A percentile compares a stretch with the other conserved stretches of the same genome.
These are phyloP conservation scores for Yarrowia sp. DNA, from an alignment of 805 yeast genomes.

Conservation along the genomic window DNA sequence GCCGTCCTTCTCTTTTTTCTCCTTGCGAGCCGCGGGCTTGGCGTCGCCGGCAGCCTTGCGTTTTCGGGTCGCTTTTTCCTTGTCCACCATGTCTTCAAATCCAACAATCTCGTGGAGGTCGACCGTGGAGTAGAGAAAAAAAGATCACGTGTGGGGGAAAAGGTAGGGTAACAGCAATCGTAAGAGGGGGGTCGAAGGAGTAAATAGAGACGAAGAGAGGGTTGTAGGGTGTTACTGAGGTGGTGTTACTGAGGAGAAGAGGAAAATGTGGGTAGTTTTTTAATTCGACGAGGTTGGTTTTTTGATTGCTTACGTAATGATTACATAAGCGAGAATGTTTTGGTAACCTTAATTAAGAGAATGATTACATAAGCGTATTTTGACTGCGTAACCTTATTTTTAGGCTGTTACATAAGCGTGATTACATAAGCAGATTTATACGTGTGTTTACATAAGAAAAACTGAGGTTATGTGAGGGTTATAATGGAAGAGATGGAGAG, in stretches of 20 bases:
- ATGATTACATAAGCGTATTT: no score
- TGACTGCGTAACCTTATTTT: no score
- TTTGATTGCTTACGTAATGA: no score
- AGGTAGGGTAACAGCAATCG: slow-evolving; percentile 33
- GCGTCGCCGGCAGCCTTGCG: slow-evolving; percentile 30
- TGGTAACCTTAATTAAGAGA: no score
- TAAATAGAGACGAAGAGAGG: no score
- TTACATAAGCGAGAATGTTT: no score
- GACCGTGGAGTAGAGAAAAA: slow-evolving; percentile 8
- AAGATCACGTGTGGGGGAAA: slow-evolving; percentile 28
- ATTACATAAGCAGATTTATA: no score
- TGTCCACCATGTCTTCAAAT: slow-evolving; percentile 9
- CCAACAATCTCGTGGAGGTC: neutral
- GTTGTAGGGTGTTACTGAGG: neutral
- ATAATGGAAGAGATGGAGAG: no score
- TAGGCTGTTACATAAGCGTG: no score
- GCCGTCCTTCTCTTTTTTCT: slow-evolving; percentile 41
- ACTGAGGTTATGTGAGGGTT: no score
- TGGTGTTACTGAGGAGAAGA: neutral
- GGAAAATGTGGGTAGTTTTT: neutral
- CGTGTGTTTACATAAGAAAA: no score
- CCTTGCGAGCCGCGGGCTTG: slow-evolving; percentile 42
- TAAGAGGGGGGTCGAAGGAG: neutral
- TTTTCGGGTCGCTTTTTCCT: slow-evolving; percentile 35
- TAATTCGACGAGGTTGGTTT: no score